phyloP scores from a whole-genome alignment of 345 rosid species.

The Pelargonium nanum region DNA sequence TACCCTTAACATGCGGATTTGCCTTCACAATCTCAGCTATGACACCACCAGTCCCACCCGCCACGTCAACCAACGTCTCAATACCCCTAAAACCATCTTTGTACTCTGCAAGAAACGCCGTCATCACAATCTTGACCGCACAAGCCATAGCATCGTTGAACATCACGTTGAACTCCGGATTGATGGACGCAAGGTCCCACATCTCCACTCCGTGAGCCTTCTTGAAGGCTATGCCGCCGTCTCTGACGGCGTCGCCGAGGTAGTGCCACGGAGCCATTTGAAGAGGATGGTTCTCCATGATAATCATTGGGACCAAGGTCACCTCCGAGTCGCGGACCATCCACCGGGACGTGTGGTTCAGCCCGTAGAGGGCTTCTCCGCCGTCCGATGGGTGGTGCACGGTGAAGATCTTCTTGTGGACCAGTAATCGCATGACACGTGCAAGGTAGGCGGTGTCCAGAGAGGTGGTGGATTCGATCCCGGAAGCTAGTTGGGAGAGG shows the following conservation, averaged over 20 bases:
- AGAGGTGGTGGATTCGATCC: conserved; percentile 7
- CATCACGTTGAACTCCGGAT: neutral
- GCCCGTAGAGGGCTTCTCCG: conserved; percentile 18
- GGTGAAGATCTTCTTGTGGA: conserved; percentile 13
- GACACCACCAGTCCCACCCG: conserved; percentile 14
- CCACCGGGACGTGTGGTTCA: conserved; percentile 24
- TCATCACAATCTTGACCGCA: conserved; percentile 2
- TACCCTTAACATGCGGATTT: conserved; percentile 15
- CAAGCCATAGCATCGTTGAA: neutral
- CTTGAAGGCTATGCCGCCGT: too few species aligned
- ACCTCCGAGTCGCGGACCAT: conserved; percentile 12
- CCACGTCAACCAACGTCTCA: conserved; percentile 13
- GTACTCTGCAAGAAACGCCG: neutral
- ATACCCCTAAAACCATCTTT: conserved; percentile 9
- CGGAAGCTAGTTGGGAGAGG: conserved; percentile 18
- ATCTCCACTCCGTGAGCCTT: neutral
- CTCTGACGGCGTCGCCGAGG: conserved; percentile 6
- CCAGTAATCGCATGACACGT: conserved; percentile 22
- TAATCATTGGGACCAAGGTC: conserved; percentile 20
- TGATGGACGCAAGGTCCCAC: neutral
- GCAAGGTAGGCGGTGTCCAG: conserved; percentile 6
- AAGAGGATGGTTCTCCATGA: conserved; percentile 19
- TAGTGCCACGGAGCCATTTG: conserved; percentile 17
- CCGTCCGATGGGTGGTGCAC: conserved; percentile 7
- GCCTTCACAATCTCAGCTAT: conserved; percentile 13